Percentiles rank a stretch among this genome's conserved stretches.
phyloP scores from a whole-genome alignment of 805 yeast species.

The Lachancea cidri region DNA sequence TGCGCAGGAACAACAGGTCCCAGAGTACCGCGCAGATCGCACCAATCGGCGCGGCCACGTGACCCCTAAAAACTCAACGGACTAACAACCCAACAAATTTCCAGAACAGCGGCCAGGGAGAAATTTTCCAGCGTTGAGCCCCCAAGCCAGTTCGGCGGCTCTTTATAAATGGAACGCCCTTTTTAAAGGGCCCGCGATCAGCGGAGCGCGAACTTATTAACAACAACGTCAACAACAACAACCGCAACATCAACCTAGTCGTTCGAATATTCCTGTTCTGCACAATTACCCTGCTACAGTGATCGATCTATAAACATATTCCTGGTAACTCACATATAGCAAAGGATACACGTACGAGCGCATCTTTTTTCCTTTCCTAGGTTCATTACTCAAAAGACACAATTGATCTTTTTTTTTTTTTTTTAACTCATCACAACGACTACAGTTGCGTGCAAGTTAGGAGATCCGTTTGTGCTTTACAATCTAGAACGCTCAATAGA shows the following conservation, averaged over 20 bases:
- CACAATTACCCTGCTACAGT: neutral
- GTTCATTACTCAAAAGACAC: no score
- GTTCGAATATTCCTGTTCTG: neutral
- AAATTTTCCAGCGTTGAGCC: neutral
- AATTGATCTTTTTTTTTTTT: no score
- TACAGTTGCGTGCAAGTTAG: neutral
- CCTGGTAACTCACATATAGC: neutral
- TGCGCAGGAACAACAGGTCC: neutral
- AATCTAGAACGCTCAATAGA: neutral
- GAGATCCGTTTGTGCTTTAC: neutral
- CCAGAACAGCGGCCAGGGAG: neutral
- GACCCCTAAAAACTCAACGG: neutral
- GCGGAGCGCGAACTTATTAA: neutral
- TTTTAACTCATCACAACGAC: no score
- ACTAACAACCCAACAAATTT: neutral
- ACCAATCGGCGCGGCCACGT: neutral
- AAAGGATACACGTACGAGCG: neutral
- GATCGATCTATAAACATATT: neutral
- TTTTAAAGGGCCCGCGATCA: neutral
- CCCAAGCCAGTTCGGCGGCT: neutral
- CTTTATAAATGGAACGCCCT: neutral
- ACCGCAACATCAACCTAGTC: neutral
- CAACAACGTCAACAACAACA: neutral
- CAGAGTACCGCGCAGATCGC: neutral
- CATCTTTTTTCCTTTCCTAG: neutral